Evolutionary conservation across 2,329 filamentous ascomycete genomes (phyloP), one percentile per base, ranked within the genome.

Genomic region (Beauveria australis): DNA sequence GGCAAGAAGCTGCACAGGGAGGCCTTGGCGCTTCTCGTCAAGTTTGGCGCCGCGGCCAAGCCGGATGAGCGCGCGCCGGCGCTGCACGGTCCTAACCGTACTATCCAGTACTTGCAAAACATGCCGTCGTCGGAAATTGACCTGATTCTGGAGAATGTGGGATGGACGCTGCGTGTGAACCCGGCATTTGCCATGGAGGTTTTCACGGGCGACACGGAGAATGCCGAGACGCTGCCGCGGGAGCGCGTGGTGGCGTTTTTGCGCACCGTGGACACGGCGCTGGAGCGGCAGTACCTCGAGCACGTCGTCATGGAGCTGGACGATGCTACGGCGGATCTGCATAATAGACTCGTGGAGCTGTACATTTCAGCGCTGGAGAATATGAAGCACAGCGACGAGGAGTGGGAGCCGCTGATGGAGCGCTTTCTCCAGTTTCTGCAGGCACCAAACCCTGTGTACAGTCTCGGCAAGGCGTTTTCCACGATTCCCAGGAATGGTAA

Each of bases 1-100:
- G 94, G 94, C 64, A 99, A 99, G 76, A 92, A 89, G 72, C 81
- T 97, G 46, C 94, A 99, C 73, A 85, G 88, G 19, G 87, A 95
- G 69, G 93, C 94, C 0, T 76, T 99, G 19, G 89, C 91, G 65
- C 77, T 97, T 33, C 80, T 99, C 1, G 83, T 85, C 66, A 89
- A 87, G 64, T 97, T 97, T 66, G 93, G 93, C 19, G 83, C 82
- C 30, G 79, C 81, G 2, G 73, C 79, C 30, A 73, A 77, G 62
- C 77, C 78, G 10, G 77, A 82, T 60, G 78, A 81, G 51, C 75
- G 75, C 2, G 78, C 81, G 0, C 58, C 58, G 28, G 80, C 80
- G 2, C 73, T 99, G 7, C 87, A 89, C 66, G 94, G 94, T 0
- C 91, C 94, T 2, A 85, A 87, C 63, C 81, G 92, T 43, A 97